phyloP scores from a whole-genome alignment of 345 rosid genomes.

The Brassica juncea region DNA sequence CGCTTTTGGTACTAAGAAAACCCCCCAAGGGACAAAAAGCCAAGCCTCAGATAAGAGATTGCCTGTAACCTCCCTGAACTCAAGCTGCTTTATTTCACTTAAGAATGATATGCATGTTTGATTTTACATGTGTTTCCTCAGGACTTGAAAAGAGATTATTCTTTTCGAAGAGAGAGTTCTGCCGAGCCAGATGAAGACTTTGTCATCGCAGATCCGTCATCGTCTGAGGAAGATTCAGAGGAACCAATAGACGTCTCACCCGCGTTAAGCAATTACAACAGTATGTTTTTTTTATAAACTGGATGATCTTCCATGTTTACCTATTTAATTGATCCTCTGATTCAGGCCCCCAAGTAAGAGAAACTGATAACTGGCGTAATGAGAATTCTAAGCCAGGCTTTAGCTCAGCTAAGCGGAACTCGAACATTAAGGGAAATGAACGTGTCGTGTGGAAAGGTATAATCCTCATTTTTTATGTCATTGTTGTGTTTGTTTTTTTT shows the following conservation, averaged over 20 bases:
- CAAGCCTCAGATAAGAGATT: conserved; percentile 41
- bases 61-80: conserved; percentile 57
- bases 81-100: conserved; percentile 12
- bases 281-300: conserved; percentile 23
- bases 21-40: conserved; percentile 43
- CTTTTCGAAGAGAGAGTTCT: conserved; percentile 41
- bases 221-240: conserved; percentile 52
- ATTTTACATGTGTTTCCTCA: conserved; percentile 52
- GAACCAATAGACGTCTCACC: conserved; percentile 55
- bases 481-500: neutral
- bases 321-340: conserved; percentile 14
- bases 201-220: conserved; percentile 49
- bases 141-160: conserved; percentile 51
- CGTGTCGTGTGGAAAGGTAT: conserved; percentile 54
- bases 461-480: conserved; percentile 23
- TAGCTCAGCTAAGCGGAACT: conserved; percentile 51
- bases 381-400: conserved; percentile 46
- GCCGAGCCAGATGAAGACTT: conserved; percentile 38
- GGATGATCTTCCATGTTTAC: conserved; percentile 2
- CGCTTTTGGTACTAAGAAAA: conserved; percentile 41
- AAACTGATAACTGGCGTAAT: conserved; percentile 38
- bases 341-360: conserved; percentile 28
- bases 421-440: conserved; percentile 42
- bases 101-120: conserved; percentile 8
- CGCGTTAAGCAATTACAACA: conserved; percentile 35